These are phyloP conservation scores for Torrubiellomyces zombiae DNA, from an alignment of 2,329 filamentous ascomycete species.

Conservation along the genomic window DNA sequence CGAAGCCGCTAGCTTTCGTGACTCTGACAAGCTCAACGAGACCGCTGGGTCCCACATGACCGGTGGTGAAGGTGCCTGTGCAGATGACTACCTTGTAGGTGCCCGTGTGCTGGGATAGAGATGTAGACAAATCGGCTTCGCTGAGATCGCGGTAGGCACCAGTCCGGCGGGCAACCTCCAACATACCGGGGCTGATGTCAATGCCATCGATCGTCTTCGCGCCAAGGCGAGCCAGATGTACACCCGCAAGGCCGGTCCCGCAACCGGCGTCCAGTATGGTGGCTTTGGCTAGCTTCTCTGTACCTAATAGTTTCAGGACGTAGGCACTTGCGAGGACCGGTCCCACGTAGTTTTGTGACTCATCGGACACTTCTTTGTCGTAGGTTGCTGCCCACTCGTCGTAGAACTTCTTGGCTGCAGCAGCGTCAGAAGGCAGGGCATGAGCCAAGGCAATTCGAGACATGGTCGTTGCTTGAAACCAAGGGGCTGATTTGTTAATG, in stretches of 20 bases:
- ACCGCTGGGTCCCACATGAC: constrained; percentile 34
- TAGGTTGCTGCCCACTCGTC: constrained; percentile 19
- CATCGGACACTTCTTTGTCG: constrained; percentile 16
- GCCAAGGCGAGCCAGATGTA: constrained; percentile 24
- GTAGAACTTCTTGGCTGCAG: constrained; percentile 14
- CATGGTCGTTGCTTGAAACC: constrained; percentile 8
- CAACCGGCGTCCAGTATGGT: constrained; percentile 37
- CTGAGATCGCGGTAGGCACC: constrained; percentile 28
- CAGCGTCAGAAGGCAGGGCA: constrained; percentile 9
- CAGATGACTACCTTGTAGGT: constrained; percentile 34
- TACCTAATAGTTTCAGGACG: constrained; percentile 14
- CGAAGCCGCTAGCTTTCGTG: constrained; percentile 25
- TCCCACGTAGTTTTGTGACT: constrained; percentile 23
- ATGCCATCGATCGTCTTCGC: constrained; percentile 32
- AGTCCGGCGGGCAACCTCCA: constrained; percentile 29
- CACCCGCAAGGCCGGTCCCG: constrained; percentile 35
- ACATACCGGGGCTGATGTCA: constrained; percentile 35
- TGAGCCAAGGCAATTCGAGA: constrained; percentile 13
- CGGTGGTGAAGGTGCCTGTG: constrained; percentile 36
- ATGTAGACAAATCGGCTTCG: constrained; percentile 27
- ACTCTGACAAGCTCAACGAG: constrained; percentile 33
- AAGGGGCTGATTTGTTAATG: too few relatives aligned
- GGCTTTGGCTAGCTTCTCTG: constrained; percentile 8
- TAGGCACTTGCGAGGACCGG: constrained; percentile 20
- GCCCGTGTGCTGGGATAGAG: constrained; percentile 19